phyloP scores from a whole-genome alignment of 139 green algal genomes.

The Chlamydomonas sphaeroides region DNA sequence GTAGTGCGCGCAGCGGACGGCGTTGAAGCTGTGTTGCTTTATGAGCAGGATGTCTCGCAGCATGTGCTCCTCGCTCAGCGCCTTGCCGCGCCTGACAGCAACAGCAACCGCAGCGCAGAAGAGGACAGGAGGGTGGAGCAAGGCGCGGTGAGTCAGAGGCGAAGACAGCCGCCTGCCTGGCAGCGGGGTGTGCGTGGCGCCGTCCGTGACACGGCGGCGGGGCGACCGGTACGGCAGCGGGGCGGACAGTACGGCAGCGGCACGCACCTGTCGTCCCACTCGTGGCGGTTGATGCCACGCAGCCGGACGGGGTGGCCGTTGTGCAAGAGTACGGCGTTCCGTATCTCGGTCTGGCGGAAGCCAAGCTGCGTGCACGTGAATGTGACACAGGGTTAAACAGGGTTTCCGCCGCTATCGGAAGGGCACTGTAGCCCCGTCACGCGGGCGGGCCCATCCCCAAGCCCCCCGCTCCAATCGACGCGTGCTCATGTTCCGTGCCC shows the following conservation, averaged over 20 bases:
- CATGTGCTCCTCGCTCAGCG: slow-evolving; percentile 59
- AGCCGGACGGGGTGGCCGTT: slow-evolving; percentile 85
- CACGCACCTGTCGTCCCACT: slow-evolving; percentile 84
- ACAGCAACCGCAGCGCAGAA: slow-evolving; percentile 6
- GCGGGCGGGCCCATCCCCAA: too few species aligned
- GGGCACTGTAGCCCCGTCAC: too few species aligned
- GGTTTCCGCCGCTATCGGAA: too few species aligned
- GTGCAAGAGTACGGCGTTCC: slow-evolving; percentile 77
- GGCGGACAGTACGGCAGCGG: too few species aligned
- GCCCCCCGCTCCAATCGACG: too few species aligned
- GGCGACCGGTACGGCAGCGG: too few species aligned
- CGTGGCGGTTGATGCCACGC: slow-evolving; percentile 94
- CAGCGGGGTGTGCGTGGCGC: too few species aligned
- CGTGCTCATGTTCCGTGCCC: too few species aligned
- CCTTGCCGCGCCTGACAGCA: slow-evolving; percentile 52
- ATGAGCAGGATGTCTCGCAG: slow-evolving; percentile 89
- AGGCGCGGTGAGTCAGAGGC: too few species aligned
- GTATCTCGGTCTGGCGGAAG: slow-evolving; percentile 79
- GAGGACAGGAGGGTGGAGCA: neutral
- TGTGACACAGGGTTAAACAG: slow-evolving; percentile 1
- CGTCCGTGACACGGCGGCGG: too few species aligned
- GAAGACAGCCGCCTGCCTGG: too few species aligned
- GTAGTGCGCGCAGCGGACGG: slow-evolving; percentile 95
- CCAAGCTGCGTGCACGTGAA: slow-evolving; percentile 64
- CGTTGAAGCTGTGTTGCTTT: slow-evolving; percentile 97